phyloP scores from a whole-genome alignment of 257 asterid species.

The Penstemon eatonii region DNA sequence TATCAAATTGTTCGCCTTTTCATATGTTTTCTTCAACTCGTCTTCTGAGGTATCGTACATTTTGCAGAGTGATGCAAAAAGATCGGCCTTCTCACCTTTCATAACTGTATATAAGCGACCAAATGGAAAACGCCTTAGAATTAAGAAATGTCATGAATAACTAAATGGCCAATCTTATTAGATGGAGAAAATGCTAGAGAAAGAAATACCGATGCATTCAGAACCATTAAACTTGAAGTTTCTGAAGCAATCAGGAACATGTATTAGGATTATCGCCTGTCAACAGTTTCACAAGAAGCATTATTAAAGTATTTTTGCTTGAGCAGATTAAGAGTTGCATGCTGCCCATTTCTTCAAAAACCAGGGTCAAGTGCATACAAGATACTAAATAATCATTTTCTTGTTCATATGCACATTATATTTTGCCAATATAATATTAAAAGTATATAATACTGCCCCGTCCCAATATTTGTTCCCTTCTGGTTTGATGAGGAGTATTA shows the following conservation, averaged over 20 bases:
- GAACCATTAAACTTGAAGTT: constrained; percentile 61
- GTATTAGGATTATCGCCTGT: constrained; percentile 85
- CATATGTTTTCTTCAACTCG: constrained; percentile 65
- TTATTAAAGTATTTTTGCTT: constrained; percentile 14
- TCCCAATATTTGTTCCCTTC: too few species aligned
- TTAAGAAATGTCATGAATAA: background rate
- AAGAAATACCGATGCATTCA: constrained; percentile 61
- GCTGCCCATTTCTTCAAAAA: constrained; percentile 3
- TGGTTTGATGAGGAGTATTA: too few species aligned
- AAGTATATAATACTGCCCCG: background rate
- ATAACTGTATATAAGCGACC: constrained; percentile 51
- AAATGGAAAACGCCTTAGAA: constrained; percentile 19
- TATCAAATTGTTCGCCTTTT: constrained; percentile 63
- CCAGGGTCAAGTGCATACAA: background rate
- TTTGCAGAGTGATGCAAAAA: constrained; percentile 78
- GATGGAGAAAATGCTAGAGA: background rate
- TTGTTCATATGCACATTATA: background rate
- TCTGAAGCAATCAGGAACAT: constrained; percentile 70
- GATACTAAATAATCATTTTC: constrained; percentile 7
- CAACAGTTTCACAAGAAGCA: constrained; percentile 29
- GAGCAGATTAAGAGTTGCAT: background rate
- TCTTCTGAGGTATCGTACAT: constrained; percentile 79
- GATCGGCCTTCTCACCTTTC: constrained; percentile 72
- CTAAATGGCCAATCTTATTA: constrained; percentile 1
- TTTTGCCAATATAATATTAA: background rate